These are phyloP conservation scores for Parietichytrium sp. DNA, from an alignment of 108 stramenopile genomes.

Conservation along the genomic window DNA sequence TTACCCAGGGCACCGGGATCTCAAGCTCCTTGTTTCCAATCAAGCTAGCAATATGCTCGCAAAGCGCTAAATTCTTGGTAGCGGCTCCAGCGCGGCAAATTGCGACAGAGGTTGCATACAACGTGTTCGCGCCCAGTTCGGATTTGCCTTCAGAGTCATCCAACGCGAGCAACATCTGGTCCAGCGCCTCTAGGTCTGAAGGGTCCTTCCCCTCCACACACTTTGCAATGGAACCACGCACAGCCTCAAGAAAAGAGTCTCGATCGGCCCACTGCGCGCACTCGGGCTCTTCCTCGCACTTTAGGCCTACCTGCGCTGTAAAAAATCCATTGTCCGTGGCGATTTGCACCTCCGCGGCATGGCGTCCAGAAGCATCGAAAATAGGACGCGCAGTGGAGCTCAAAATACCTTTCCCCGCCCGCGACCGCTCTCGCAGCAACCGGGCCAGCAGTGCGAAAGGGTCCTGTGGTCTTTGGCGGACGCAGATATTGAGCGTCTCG, in stretches of 20 bases:
- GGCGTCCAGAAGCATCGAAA: background rate
- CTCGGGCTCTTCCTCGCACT: background rate
- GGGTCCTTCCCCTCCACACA: background rate
- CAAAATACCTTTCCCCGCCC: conserved; percentile 1
- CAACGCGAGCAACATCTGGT: background rate
- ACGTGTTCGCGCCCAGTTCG: background rate
- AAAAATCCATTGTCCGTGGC: background rate
- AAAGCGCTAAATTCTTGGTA: background rate
- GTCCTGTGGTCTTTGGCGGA: conserved; percentile 16
- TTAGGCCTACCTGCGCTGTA: background rate
- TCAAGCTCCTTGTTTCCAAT: background rate
- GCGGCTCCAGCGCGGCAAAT: conserved; percentile 10
- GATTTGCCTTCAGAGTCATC: background rate
- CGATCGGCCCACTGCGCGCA: background rate
- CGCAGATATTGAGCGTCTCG: conserved; percentile 6
- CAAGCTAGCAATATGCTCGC: background rate
- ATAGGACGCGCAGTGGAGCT: background rate
- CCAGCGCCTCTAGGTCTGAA: background rate
- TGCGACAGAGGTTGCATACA: conserved; percentile 21
- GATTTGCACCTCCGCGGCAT: background rate
- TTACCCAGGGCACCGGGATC: conserved; percentile 29
- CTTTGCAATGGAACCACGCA: background rate
- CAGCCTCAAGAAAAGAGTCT: background rate
- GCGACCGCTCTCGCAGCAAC: background rate
- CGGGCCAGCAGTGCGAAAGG: background rate